Evolutionary conservation across 2,329 filamentous ascomycete species (phyloP).

Genomic region (Cyanodermella asteris): DNA sequence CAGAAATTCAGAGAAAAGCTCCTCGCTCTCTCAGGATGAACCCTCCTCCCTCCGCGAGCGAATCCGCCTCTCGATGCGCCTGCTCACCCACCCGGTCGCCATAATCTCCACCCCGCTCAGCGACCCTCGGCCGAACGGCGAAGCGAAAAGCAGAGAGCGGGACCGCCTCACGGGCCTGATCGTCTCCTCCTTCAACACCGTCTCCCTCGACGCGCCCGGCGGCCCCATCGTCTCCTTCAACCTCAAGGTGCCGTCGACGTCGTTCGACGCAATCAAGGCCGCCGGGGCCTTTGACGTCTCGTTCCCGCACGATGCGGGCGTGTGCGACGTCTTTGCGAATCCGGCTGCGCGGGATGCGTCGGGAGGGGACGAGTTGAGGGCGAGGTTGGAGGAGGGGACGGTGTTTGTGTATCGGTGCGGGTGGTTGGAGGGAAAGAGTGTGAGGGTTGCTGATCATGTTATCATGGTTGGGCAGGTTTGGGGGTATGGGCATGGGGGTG

Average conservation of each 20-base stretch:
- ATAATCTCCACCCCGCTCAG: too few species aligned
- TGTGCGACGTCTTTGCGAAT: slow-evolving; percentile 9
- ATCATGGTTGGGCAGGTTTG: slow-evolving; percentile 24
- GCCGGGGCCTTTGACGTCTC: slow-evolving; percentile 28
- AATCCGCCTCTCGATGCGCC: too few species aligned
- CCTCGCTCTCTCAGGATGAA: too few species aligned
- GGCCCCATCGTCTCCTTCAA: slow-evolving; percentile 39
- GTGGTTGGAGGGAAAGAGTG: slow-evolving; percentile 13
- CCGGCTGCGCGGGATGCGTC: background rate
- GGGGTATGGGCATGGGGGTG: slow-evolving; percentile 1
- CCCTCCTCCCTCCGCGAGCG: too few species aligned
- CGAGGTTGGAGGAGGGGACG: background rate
- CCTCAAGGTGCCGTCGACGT: slow-evolving; percentile 32
- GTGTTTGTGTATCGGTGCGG: slow-evolving; percentile 15
- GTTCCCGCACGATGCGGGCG: slow-evolving; percentile 8
- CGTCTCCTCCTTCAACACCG: slow-evolving; percentile 39
- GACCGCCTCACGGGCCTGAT: slow-evolving; percentile 26
- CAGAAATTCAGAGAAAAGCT: too few species aligned
- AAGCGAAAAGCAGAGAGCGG: too few species aligned
- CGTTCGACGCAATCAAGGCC: slow-evolving; percentile 27
- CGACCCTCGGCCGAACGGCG: too few species aligned
- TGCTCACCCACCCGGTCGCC: too few species aligned
- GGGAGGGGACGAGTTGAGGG: background rate
- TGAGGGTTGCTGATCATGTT: slow-evolving; percentile 24
- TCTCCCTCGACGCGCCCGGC: slow-evolving; percentile 33